Percentiles rank a stretch among this genome's conserved stretches.
These are phyloP conservation scores for Hemisphaericaspora xylofermentans DNA, from an alignment of 1,139 yeast species.

Conservation along the genomic window DNA sequence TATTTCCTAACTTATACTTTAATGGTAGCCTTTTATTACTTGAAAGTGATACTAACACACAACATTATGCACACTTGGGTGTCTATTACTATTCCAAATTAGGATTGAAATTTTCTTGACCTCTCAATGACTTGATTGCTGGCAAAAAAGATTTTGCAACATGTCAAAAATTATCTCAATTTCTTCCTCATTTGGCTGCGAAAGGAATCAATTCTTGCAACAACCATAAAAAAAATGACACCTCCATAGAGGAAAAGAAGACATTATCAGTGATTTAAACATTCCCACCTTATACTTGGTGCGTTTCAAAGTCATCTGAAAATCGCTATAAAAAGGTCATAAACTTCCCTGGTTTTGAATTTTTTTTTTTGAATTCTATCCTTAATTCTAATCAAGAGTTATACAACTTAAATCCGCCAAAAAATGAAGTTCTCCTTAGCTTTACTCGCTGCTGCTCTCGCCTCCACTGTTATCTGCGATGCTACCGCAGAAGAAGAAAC, in stretches of 20 bases:
- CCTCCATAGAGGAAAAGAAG: not conserved
- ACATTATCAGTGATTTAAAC: too few relatives aligned
- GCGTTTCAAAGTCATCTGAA: not conserved
- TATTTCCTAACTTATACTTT: too few relatives aligned
- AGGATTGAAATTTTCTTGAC: not conserved
- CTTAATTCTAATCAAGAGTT: not conserved
- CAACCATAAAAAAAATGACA: conserved; percentile 1
- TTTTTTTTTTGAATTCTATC: not conserved
- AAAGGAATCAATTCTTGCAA: conserved; percentile 7
- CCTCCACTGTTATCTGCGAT: conserved; percentile 12
- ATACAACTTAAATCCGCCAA: not conserved
- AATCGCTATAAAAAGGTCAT: not conserved
- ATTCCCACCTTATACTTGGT: not conserved
- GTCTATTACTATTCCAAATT: not conserved
- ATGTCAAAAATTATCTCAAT: conserved; percentile 5
- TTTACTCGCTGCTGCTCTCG: conserved; percentile 12
- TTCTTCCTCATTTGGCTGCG: conserved; percentile 13
- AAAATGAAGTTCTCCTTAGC: conserved; percentile 13
- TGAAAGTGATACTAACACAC: not conserved
- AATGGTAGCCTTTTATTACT: not conserved
- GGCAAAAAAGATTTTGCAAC: not conserved
- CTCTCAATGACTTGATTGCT: not conserved
- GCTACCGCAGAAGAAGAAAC: conserved; percentile 5
- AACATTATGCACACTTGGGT: not conserved
- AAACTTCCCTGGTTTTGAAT: not conserved